A percentile compares a stretch with the other conserved stretches of the same genome.
phyloP scores from a whole-genome alignment of 23 red algal genomes.

The Chondrus crispus region DNA sequence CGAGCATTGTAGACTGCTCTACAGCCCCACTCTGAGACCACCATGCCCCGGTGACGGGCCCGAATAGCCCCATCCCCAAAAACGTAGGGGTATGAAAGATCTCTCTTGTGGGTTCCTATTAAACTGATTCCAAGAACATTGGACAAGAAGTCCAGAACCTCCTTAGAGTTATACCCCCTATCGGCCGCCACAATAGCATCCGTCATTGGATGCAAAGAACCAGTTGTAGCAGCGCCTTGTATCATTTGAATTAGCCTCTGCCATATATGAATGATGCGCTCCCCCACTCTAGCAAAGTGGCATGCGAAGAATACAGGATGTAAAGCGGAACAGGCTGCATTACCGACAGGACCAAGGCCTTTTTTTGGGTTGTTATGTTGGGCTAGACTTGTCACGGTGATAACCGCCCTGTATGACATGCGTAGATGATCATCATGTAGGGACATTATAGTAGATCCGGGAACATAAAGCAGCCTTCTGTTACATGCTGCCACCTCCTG shows the following conservation, averaged over 20 bases:
- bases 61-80: neutral
- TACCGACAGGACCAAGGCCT: neutral
- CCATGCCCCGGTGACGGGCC: neutral
- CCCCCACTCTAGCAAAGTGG: neutral
- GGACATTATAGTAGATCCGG: neutral
- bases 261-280: neutral
- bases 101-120: neutral
- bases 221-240: neutral
- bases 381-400: neutral
- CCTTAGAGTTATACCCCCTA: neutral
- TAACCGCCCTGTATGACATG: neutral
- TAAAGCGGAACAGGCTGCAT: neutral
- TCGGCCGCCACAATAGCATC: conserved; percentile 6
- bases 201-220: neutral
- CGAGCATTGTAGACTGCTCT: neutral
- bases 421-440: neutral
- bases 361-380: neutral
- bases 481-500: neutral
- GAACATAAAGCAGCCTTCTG: neutral
- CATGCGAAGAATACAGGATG: neutral
- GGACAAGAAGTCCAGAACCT: neutral
- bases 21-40: neutral
- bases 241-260: neutral
- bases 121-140: neutral
- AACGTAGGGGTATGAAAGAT: neutral